These are phyloP conservation scores for Colletotrichum orbiculare DNA, from an alignment of 2,329 filamentous ascomycete genomes.

Conservation along the genomic window DNA sequence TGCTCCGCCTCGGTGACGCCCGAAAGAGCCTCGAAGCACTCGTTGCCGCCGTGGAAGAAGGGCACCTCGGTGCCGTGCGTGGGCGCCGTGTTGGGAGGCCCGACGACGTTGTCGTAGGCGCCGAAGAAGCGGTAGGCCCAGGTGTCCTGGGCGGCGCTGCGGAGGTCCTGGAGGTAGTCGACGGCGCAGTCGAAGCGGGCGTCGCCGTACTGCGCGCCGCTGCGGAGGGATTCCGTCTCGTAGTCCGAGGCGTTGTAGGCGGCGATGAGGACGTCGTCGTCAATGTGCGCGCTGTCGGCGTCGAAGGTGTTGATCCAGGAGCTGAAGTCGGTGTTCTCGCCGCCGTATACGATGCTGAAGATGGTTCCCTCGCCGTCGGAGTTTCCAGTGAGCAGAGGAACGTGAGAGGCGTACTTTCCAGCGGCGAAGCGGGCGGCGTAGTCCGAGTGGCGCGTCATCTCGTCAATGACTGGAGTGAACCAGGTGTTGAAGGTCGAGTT, in stretches of 20 bases:
- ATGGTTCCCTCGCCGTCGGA: slow-evolving; percentile 50
- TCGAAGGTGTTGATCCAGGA: slow-evolving; percentile 49
- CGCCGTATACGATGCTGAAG: slow-evolving; percentile 49
- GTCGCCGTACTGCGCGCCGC: slow-evolving; percentile 56
- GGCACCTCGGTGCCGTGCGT: slow-evolving; percentile 54
- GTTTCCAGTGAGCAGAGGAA: slow-evolving; percentile 50
- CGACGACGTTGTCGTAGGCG: slow-evolving; percentile 53
- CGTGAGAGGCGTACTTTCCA: slow-evolving; percentile 46
- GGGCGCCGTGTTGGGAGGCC: slow-evolving; percentile 46
- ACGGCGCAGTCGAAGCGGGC: slow-evolving; percentile 57
- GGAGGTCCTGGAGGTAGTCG: slow-evolving; percentile 52
- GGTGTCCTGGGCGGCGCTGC: slow-evolving; percentile 49
- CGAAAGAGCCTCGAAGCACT: slow-evolving; percentile 48
- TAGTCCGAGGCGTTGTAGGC: slow-evolving; percentile 51
- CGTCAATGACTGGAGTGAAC: slow-evolving; percentile 53
- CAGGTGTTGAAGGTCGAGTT: slow-evolving; percentile 52
- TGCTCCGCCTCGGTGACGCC: slow-evolving; percentile 52
- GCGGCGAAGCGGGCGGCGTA: slow-evolving; percentile 43
- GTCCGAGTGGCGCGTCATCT: slow-evolving; percentile 47
- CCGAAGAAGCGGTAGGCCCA: slow-evolving; percentile 58
- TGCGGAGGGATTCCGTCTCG: slow-evolving; percentile 50
- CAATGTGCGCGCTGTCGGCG: slow-evolving; percentile 52
- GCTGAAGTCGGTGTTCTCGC: slow-evolving; percentile 45
- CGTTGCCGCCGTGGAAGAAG: slow-evolving; percentile 59
- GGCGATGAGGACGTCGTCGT: slow-evolving; percentile 44